Percentiles rank a stretch among this genome's conserved stretches.
These are phyloP conservation scores for Lyophyllum atratum DNA, from an alignment of 768 basidiomycete species.

Conservation along the genomic window DNA sequence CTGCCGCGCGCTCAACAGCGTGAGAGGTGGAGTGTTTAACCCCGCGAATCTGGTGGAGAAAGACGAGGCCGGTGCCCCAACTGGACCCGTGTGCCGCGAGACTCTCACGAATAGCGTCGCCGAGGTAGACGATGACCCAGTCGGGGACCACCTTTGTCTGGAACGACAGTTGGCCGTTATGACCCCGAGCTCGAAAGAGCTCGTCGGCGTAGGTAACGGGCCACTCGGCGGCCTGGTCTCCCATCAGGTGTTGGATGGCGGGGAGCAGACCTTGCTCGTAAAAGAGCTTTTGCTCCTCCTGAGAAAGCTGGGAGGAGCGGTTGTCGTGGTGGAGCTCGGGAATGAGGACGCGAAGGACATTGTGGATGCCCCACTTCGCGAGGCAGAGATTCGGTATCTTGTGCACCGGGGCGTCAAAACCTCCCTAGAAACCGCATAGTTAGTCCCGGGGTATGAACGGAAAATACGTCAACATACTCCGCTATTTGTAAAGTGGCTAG, in stretches of 20 bases:
- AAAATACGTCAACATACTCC: neutral
- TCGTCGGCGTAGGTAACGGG: neutral
- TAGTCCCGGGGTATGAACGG: neutral
- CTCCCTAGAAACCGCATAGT: neutral
- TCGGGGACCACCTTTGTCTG: neutral
- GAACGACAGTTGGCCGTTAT: neutral
- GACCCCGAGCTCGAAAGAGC: neutral
- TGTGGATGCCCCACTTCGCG: neutral
- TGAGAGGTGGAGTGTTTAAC: constrained; percentile 7
- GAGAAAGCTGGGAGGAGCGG: neutral
- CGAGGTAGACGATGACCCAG: neutral
- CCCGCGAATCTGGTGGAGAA: neutral
- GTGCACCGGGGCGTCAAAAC: neutral
- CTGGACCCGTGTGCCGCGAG: neutral
- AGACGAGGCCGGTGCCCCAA: neutral
- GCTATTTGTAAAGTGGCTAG: neutral
- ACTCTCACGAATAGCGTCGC: neutral
- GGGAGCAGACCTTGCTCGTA: neutral
- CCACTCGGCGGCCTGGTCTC: neutral
- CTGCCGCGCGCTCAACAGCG: neutral
- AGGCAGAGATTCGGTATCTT: constrained; percentile 1
- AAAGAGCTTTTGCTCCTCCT: neutral
- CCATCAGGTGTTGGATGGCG: neutral
- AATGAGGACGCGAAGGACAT: neutral
- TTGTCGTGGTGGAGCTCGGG: neutral